Evolutionary conservation across 331 rosid species (phyloP).

Genomic region (Malus hybrid): DNA sequence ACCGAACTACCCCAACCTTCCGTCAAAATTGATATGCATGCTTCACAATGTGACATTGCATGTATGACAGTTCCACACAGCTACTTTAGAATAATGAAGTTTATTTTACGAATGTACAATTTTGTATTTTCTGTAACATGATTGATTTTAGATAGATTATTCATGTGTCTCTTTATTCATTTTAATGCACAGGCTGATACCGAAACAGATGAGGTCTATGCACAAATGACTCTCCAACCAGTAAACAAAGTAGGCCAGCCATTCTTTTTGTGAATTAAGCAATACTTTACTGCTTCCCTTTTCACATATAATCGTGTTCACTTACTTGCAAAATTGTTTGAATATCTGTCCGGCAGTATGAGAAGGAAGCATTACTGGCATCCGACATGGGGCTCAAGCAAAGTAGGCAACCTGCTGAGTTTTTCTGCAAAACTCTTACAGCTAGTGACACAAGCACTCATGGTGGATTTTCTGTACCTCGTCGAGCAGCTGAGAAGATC

Average conservation of each 20-base stretch:
- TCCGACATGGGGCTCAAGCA: constrained; percentile 93
- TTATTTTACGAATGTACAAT: not conserved
- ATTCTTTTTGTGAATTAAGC: constrained; percentile 27
- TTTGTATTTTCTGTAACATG: not conserved
- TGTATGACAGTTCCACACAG: constrained; percentile 40
- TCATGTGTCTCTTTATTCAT: not conserved
- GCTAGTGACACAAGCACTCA: constrained; percentile 99
- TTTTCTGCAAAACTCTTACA: constrained; percentile 96
- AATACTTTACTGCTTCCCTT: constrained; percentile 1
- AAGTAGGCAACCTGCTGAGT: constrained; percentile 84
- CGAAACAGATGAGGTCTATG: constrained; percentile 97
- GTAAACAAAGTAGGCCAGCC: constrained; percentile 92
- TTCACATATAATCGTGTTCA: constrained; percentile 13
- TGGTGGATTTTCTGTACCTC: constrained; percentile 99
- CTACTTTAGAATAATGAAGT: constrained; percentile 4
- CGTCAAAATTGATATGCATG: constrained; percentile 94
- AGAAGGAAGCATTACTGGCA: constrained; percentile 81
- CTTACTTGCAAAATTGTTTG: constrained; percentile 20
- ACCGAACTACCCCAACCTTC: constrained; percentile 96
- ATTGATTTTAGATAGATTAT: not conserved
- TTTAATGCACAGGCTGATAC: constrained; percentile 71
- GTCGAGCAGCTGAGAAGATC: constrained; percentile 97
- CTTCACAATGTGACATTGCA: constrained; percentile 93
- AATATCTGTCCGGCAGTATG: constrained; percentile 49
- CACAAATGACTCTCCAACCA: constrained; percentile 99